phyloP scores from a whole-genome alignment of 495 filamentous ascomycete genomes.

The Chlorociboria aeruginascens region DNA sequence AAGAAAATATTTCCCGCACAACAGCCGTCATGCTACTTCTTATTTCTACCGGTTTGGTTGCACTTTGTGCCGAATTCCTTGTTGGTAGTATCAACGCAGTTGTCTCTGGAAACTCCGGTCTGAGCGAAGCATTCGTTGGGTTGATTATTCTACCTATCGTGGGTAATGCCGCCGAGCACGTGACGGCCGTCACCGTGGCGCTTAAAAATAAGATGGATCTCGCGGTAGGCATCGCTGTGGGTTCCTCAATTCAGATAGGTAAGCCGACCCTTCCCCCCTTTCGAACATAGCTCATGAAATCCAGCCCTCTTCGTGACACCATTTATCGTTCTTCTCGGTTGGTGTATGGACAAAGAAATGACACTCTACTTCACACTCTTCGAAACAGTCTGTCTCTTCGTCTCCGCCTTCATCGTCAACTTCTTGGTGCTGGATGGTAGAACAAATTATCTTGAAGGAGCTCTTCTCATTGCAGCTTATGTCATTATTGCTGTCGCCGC shows the following conservation, averaged over 20 bases:
- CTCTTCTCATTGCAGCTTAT: constrained; percentile 70
- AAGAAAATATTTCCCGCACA: constrained; percentile 53
- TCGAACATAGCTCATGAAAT: constrained; percentile 2
- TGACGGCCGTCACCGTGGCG: constrained; percentile 79
- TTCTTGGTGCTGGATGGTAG: constrained; percentile 80
- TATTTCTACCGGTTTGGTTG: constrained; percentile 66
- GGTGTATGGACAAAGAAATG: constrained; percentile 75
- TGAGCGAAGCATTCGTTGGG: constrained; percentile 75
- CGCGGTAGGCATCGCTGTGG: constrained; percentile 80
- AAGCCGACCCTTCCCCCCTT: background rate
- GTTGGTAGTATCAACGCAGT: constrained; percentile 69
- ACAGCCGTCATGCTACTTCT: constrained; percentile 64
- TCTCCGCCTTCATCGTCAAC: constrained; percentile 80
- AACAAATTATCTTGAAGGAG: constrained; percentile 82
- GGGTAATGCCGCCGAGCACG: constrained; percentile 86
- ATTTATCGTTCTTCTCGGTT: constrained; percentile 78
- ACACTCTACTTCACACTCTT: constrained; percentile 84
- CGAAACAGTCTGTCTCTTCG: constrained; percentile 78
- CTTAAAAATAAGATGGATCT: constrained; percentile 96
- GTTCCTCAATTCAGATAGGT: constrained; percentile 72
- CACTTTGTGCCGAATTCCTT: constrained; percentile 79
- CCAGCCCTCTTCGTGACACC: constrained; percentile 81
- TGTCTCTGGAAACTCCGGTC: constrained; percentile 40
- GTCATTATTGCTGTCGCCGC: constrained; percentile 62
- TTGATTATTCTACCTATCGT: constrained; percentile 85